These are phyloP conservation scores for Fragaria ananassa DNA, from an alignment of 306 rosid species.

Conservation along the genomic window DNA sequence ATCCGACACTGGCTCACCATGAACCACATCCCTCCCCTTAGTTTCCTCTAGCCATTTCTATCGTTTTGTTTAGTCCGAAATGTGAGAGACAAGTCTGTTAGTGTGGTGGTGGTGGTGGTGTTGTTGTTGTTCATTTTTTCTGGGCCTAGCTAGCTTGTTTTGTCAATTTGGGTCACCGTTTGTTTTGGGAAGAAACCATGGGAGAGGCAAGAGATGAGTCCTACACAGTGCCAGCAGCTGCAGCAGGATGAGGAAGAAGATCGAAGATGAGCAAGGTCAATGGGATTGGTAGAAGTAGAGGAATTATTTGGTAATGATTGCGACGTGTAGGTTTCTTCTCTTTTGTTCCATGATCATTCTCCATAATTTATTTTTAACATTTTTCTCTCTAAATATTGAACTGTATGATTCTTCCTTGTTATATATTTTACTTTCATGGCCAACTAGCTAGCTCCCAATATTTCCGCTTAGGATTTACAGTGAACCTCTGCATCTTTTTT, in stretches of 20 bases:
- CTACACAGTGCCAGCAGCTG: slow-evolving; percentile 9
- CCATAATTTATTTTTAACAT: not conserved
- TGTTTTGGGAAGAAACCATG: slow-evolving; percentile 4
- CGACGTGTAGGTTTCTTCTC: slow-evolving; percentile 51
- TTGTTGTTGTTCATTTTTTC: not conserved
- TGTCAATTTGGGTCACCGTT: not conserved
- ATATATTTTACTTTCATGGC: not conserved
- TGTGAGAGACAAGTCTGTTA: slow-evolving; percentile 1
- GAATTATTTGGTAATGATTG: slow-evolving; percentile 61
- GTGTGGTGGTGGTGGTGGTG: not conserved
- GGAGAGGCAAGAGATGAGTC: slow-evolving; percentile 13
- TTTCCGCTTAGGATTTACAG: not conserved
- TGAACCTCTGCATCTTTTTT: not conserved
- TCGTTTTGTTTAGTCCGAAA: not conserved
- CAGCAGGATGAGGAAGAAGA: not conserved
- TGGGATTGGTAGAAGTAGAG: slow-evolving; percentile 37
- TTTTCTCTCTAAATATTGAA: not conserved
- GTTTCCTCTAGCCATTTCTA: not conserved
- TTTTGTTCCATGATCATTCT: slow-evolving; percentile 23
- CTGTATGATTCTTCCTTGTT: not conserved
- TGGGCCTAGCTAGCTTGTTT: slow-evolving; percentile 1
- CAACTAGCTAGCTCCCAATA: not conserved
- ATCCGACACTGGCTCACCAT: slow-evolving; percentile 59
- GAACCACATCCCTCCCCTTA: slow-evolving; percentile 5
- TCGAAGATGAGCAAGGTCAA: slow-evolving; percentile 30